A percentile compares a stretch with the other conserved stretches of the same genome.
Evolutionary conservation across 1,284 basidiomycete genomes (phyloP).

Genomic region (Porogramme epimiltina): DNA sequence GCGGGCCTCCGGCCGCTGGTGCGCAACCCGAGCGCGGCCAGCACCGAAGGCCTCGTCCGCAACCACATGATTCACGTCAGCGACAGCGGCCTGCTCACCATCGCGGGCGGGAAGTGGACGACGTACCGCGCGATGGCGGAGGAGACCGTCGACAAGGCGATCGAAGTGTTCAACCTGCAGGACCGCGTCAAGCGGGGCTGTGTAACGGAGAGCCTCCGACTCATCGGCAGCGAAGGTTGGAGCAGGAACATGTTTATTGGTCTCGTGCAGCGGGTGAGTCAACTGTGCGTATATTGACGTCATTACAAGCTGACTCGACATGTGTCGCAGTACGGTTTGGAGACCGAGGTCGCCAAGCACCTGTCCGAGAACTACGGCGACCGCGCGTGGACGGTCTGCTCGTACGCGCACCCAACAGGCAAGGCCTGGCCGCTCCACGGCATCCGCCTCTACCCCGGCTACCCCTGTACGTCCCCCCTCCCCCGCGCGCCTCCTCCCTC

Average conservation of each 20-base stretch:
- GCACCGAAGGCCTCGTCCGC: slow-evolving; percentile 89
- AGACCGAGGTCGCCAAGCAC: slow-evolving; percentile 92
- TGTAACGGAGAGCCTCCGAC: slow-evolving; percentile 79
- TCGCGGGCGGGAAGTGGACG: slow-evolving; percentile 99
- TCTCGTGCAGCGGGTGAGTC: slow-evolving; percentile 81
- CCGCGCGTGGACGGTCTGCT: slow-evolving; percentile 93
- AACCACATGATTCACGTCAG: slow-evolving; percentile 94
- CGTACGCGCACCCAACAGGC: slow-evolving; percentile 80
- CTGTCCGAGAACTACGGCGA: slow-evolving; percentile 95
- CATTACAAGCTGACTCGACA: background rate
- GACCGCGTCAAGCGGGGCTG: slow-evolving; percentile 63
- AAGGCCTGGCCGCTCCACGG: slow-evolving; percentile 87
- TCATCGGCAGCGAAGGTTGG: slow-evolving; percentile 96
- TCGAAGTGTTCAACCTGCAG: slow-evolving; percentile 76
- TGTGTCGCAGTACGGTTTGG: slow-evolving; percentile 71
- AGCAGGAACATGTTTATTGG: slow-evolving; percentile 96
- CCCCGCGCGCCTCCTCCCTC: slow-evolving; percentile 1
- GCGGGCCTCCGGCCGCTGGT: slow-evolving; percentile 90
- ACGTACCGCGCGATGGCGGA: slow-evolving; percentile 97
- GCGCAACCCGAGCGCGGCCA: slow-evolving; percentile 76
- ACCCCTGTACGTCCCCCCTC: slow-evolving; percentile 66
- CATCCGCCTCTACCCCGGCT: slow-evolving; percentile 70
- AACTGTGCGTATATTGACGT: background rate
- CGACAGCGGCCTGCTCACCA: slow-evolving; percentile 85
- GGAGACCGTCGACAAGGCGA: slow-evolving; percentile 90